Conservation (phyloP, 257 asterid species). For the Leptodermis oblonga region DNA sequence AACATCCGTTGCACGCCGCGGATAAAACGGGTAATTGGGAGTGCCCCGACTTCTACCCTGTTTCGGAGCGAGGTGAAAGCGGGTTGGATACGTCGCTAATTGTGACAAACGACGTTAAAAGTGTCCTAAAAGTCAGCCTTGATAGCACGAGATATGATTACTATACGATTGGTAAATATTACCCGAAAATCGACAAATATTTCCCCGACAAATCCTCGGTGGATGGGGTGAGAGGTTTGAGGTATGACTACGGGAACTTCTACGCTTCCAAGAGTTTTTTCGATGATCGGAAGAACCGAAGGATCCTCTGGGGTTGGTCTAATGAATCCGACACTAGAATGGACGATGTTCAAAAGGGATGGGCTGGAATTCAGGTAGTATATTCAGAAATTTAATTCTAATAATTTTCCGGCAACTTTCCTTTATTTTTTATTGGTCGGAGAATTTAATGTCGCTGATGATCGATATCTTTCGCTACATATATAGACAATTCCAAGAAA, state of each 20-base stretch:
- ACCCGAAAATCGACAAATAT: conserved; percentile 20
- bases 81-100: conserved; percentile 25
- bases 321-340: conserved; percentile 36
- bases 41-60: conserved; percentile 53
- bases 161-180: conserved; percentile 42
- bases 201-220: conserved; percentile 32
- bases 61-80: conserved; percentile 12
- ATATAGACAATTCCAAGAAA: conserved; percentile 37
- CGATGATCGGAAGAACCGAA: conserved; percentile 34
- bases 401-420: too few species aligned
- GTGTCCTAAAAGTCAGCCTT: conserved; percentile 39
- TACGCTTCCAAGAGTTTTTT: conserved; percentile 53
- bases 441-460: too few species aligned
- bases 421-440: too few species aligned
- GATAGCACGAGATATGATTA: conserved; percentile 41
- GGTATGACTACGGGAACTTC: conserved; percentile 47
- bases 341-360: conserved; percentile 35
- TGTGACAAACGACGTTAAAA: conserved; percentile 14
- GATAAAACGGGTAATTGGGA: conserved; percentile 44
- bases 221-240: conserved; percentile 43
- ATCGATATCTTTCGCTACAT: too few species aligned
- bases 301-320: conserved; percentile 52
- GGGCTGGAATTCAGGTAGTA: conserved; percentile 48
- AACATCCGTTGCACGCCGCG: conserved; percentile 38
- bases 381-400: too few species aligned